A percentile compares a stretch with the other conserved stretches of the same genome.
phyloP scores from a whole-genome alignment of 2,329 filamentous ascomycete species.

The Colletotrichum sp. region DNA sequence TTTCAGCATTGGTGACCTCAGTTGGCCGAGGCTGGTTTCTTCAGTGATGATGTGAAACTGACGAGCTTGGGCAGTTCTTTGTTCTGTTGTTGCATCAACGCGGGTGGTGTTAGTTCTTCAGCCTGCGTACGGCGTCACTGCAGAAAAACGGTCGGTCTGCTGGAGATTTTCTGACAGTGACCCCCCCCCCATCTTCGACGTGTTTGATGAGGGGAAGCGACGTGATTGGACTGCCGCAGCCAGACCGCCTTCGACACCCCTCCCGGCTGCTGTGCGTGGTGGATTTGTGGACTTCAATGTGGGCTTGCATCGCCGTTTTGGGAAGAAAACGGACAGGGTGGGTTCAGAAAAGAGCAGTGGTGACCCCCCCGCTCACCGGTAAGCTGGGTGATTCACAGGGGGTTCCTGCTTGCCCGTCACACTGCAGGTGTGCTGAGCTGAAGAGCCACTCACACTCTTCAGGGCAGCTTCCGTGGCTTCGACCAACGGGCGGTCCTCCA shows the following conservation, averaged over 20 bases:
- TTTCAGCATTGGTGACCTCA: neutral
- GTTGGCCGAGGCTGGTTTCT: neutral
- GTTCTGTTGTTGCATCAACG: constrained; percentile 2
- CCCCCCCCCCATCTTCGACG: neutral
- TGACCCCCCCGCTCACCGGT: neutral
- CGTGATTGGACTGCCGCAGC: constrained; percentile 5
- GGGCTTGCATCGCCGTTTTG: constrained; percentile 4
- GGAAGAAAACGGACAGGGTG: constrained; percentile 1
- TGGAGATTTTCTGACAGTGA: neutral
- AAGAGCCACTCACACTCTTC: neutral
- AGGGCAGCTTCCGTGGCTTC: neutral
- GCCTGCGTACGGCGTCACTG: neutral
- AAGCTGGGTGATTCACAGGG: neutral
- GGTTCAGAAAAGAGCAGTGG: constrained; percentile 2
- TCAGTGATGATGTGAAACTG: neutral
- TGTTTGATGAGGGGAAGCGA: neutral
- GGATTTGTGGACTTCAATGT: constrained; percentile 11
- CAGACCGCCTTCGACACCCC: constrained; percentile 16
- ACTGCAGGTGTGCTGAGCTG: neutral
- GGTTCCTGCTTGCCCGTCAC: neutral
- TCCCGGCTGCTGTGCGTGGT: neutral
- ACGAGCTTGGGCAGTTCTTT: neutral
- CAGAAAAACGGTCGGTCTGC: neutral
- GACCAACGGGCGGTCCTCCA: constrained; percentile 4
- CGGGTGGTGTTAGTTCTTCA: neutral